Base-by-base conservation (phyloP, 305 asterid species). In the Fraxinus ornus region DNA sequence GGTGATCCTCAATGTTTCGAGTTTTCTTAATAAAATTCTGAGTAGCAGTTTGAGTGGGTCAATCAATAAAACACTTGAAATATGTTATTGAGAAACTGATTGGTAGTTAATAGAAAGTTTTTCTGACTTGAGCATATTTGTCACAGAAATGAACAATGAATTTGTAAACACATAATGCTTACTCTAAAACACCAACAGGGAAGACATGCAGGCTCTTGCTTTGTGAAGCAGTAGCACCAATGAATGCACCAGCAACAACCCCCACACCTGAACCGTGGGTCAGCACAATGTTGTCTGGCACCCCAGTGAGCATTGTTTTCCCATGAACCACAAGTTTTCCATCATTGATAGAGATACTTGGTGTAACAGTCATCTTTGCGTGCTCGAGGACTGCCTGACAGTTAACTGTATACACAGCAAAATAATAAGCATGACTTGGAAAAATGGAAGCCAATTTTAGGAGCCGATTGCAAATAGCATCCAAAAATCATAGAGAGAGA, bases 241-340 rank as follows among this genome's bases (percentile, higher is more conserved):
- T 89, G 86, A 94, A 96, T 44, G 98, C 97, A 87, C 98, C 98
- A n/a, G 83, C 90, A 49, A 90, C 91, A n/a, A 91, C 93, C 75
- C 97, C 98, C 68, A 82, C 88, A 28, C 95, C 94, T 0, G 97
- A 89, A 62, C 94, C 97, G 10, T 94, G 94, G 30, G 97, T 93
- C n/a, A 96, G 88, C 84, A 91, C 89, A 49, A 94, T 93, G 88
- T 93, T 96, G 37, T 94, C 97, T 4, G 92, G 93, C 28, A 96
- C 98, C 37, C 95, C 94, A 7, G 82, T 88, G 79, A 96, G 91
- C 83, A 96, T 89, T 52, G 98, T 96, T 87, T 93, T 94, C 62
- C 98, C 98, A 78, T 91, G 97, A 86, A 94, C 97, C 85, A 91
- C 91, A 36, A 96, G 99, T 93, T 89, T 89, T 70, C 98, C 95